Evolutionary conservation across 257 asterid species (phyloP).

Genomic region (Lantana camara): DNA sequence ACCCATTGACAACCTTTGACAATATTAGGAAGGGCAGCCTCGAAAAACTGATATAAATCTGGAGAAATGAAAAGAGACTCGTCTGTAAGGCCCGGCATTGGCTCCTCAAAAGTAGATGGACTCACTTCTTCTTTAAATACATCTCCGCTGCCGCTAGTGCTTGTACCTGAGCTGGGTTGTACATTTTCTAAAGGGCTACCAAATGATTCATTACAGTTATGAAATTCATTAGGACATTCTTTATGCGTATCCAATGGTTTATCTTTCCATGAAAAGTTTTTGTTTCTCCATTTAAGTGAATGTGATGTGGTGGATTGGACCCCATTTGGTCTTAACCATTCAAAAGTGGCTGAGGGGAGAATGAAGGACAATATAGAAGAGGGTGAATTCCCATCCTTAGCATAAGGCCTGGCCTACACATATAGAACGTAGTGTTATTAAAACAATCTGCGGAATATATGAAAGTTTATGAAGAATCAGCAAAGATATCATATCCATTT

Average conservation of each 20-base stretch:
- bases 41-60: slow-evolving; percentile 70
- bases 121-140: slow-evolving; percentile 66
- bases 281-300: slow-evolving; percentile 75
- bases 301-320: slow-evolving; percentile 44
- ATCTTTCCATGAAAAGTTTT: slow-evolving; percentile 62
- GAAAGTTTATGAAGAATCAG: slow-evolving; percentile 1
- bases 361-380: slow-evolving; percentile 58
- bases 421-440: slow-evolving; percentile 39
- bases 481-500: too few species aligned
- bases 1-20: slow-evolving; percentile 94
- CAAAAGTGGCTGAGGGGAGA: slow-evolving; percentile 66
- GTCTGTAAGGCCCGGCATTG: slow-evolving; percentile 56
- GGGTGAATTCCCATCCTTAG: slow-evolving; percentile 60
- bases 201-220: slow-evolving; percentile 17
- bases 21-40: slow-evolving; percentile 88
- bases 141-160: slow-evolving; percentile 55
- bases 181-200: slow-evolving; percentile 36
- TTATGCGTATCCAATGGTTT: slow-evolving; percentile 59
- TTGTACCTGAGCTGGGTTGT: slow-evolving; percentile 61
- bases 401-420: slow-evolving; percentile 63
- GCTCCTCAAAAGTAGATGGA: slow-evolving; percentile 47
- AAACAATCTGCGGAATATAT: slow-evolving; percentile 12
- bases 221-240: slow-evolving; percentile 36
- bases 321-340: slow-evolving; percentile 50
- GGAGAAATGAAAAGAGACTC: slow-evolving; percentile 75